These are phyloP conservation scores for Penicillium diatomitis DNA, from an alignment of 495 filamentous ascomycete genomes.

Conservation along the genomic window DNA sequence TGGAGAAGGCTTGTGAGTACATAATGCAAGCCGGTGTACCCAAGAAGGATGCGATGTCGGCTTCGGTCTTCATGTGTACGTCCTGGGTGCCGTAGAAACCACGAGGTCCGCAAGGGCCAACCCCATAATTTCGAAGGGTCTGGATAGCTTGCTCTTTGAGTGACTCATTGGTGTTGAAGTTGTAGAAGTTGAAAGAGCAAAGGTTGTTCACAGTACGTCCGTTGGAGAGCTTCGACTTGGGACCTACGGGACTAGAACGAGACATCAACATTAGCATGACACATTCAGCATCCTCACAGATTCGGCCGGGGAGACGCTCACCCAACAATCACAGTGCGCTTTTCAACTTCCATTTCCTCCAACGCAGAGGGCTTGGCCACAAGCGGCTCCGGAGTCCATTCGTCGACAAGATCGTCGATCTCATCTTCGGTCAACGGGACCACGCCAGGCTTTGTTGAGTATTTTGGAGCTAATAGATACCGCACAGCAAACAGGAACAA, in stretches of 20 bases:
- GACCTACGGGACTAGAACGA: conserved; percentile 65
- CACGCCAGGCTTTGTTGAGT: conserved; percentile 81
- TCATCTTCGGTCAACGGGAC: conserved; percentile 88
- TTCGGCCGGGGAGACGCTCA: conserved; percentile 26
- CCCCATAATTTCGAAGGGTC: conserved; percentile 88
- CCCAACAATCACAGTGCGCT: conserved; percentile 79
- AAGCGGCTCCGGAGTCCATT: conserved; percentile 93
- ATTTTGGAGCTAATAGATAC: conserved; percentile 84
- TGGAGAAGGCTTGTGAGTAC: conserved; percentile 91
- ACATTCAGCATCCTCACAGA: too few species aligned
- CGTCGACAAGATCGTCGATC: conserved; percentile 93
- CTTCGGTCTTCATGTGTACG: conserved; percentile 94
- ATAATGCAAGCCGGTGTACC: conserved; percentile 83
- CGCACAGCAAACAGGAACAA: conserved; percentile 92
- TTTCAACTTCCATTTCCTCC: conserved; percentile 78
- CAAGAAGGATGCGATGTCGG: conserved; percentile 82
- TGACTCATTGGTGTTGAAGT: conserved; percentile 82
- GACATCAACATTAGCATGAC: too few species aligned
- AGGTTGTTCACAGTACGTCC: conserved; percentile 88
- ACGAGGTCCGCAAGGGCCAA: conserved; percentile 91
- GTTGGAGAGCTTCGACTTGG: conserved; percentile 79
- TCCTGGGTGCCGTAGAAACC: conserved; percentile 99
- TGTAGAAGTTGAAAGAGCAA: conserved; percentile 93
- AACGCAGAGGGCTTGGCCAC: conserved; percentile 60
- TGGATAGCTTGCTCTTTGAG: conserved; percentile 92